Evolutionary conservation across 805 yeast genomes (phyloP), one percentile per base, ranked within the genome.

Genomic region (Lachancea cidri): DNA sequence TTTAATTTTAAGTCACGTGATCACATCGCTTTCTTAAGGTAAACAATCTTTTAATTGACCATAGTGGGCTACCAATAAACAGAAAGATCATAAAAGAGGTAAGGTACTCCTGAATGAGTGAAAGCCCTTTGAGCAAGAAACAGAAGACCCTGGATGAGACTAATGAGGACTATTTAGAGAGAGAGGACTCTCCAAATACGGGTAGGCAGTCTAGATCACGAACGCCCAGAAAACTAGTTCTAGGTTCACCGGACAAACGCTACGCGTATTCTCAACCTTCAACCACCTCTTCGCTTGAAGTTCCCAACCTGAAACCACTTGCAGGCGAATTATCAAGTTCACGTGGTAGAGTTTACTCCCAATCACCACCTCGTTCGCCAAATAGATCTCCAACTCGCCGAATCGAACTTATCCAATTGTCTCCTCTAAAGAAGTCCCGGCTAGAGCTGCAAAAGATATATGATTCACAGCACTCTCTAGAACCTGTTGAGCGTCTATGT

Each of bases 401-500:
- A 16, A 50, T 67, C n/a, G 71, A 68, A 49, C 53, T 70, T 41
- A 65, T 70, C 29, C 66, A 66, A 35, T 49, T 68, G 4, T 70
- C 74, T 1, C 74, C 73, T 8, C 52, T 52, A 14, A 68, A 67
- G 36, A 62, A 58, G 34, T 52, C 57, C 14, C 59, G 68, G 14
- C 53, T 60, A 18, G 64, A 62, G 41, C 30, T 47, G 39, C 66
- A 46, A 43, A 62, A 40, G 44, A 42, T 54, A 14, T 56, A 54
- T 40, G 58, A 54, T 43, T 50, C 53, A 13, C 63, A 44, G 50
- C 55, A 44, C 48, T 80, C 18, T 39, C 52, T 37, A 9, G 53
- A 48, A 20, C 30, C 44, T 11, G 37, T 45, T 3, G 52, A 57
- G n/a, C 68, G 98, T 36, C 63, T 93, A 18, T 93, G 86, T 5